Conservation (phyloP, 345 rosid genomes). For the Acer saccharum region DNA sequence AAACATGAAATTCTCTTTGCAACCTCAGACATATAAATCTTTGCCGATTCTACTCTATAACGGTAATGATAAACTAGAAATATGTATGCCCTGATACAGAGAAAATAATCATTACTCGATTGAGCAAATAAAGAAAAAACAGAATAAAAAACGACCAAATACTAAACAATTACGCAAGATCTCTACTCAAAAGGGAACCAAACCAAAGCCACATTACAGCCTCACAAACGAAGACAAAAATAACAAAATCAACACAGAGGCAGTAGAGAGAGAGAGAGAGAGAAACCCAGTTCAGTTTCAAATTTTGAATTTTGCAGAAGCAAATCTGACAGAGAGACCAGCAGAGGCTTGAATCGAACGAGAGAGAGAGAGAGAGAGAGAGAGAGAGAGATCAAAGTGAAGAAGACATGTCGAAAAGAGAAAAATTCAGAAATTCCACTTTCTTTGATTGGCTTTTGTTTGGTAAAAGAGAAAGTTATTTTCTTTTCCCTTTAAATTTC, state of each 20-base stretch:
- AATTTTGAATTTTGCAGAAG: slow-evolving; percentile 28
- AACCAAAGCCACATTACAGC: slow-evolving; percentile 37
- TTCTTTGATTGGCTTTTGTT: slow-evolving; percentile 40
- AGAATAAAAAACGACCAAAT: slow-evolving; percentile 28
- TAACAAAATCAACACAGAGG: slow-evolving; percentile 2
- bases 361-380: neutral
- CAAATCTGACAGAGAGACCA: slow-evolving; percentile 30
- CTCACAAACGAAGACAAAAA: slow-evolving; percentile 20
- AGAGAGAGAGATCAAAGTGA: slow-evolving; percentile 30
- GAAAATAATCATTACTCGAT: slow-evolving; percentile 14
- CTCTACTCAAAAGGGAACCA: slow-evolving; percentile 36
- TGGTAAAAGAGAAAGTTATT: slow-evolving; percentile 64
- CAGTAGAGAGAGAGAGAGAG: neutral
- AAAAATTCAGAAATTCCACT: slow-evolving; percentile 43
- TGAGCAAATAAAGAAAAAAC: neutral
- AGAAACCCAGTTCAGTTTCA: slow-evolving; percentile 25
- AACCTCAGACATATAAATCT: slow-evolving; percentile 24
- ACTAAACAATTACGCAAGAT: slow-evolving; percentile 31
- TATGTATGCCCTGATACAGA: neutral
- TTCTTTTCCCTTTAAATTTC: slow-evolving; percentile 3
- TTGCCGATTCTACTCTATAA: neutral
- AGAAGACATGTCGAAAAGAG: slow-evolving; percentile 37
- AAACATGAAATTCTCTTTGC: slow-evolving; percentile 23
- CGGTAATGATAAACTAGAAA: neutral
- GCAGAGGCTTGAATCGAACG: neutral